Evolutionary conservation across 495 filamentous ascomycete species (phyloP), one percentile per base, ranked within the genome.

Genomic region (Penicillium lagena): DNA sequence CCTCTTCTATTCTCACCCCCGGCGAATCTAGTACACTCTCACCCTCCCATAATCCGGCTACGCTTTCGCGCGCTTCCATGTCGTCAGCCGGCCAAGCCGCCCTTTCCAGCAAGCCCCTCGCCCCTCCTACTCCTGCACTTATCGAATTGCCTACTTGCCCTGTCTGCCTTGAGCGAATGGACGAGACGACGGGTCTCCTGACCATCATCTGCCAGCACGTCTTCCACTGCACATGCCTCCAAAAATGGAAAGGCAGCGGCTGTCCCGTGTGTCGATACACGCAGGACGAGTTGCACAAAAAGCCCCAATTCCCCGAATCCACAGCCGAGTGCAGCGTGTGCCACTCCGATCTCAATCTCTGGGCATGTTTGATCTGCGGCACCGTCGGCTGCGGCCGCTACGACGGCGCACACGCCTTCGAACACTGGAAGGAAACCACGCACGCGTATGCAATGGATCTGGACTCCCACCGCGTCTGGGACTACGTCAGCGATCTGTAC

Each of bases 181-280:
- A 98, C 52, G 90, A 98, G 54, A 96, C 90, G 7, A 90, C 89
- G 0, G 93, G 93, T 5, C 71, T 98, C 4, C 78, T 97, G 52
- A 98, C 93, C 1, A 97, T 97, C 31, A 82, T 91, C 49, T 98
- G 93, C 63, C 94, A 97, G 55, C 93, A 98, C 52, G 90, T 98
- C 43, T 98, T 98, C 60, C 93, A 98, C 67, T 98, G 93, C 62
- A 89, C 86, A 7, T 98, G 93, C 68, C 75, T 98, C 1, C 87
- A 95, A 54, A 97, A 95, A 57, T 98, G 93, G 93, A 86, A 85
- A 56, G 93, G 91, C 13, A 84, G 78, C 39, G 91, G 91, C 28
- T 98, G 93, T 57, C 93, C 93, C 0, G 89, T 98, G 11, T 98
- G 93, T 55, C 84, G 93, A 4, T 94, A 94, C 54, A 93, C 90